Percentiles rank a stretch among this genome's conserved stretches.
Evolutionary conservation across 176 grass and related monocot species (phyloP).

Genomic region (Oryza punctata): DNA sequence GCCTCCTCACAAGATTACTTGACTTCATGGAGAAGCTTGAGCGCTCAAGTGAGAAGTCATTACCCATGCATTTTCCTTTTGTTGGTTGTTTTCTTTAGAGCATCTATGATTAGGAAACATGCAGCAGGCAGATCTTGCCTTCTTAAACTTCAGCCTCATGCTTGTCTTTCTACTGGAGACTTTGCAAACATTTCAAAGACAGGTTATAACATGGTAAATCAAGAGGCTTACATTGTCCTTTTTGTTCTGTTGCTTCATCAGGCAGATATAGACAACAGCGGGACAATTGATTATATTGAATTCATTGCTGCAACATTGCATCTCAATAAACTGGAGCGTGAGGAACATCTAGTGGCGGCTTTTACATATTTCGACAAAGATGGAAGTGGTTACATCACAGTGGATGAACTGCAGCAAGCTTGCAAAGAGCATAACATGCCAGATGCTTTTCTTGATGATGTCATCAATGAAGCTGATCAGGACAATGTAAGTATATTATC

Average conservation of each 20-base stretch:
- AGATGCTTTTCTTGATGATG: slow-evolving; percentile 94
- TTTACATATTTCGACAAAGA: slow-evolving; percentile 99
- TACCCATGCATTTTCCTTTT: slow-evolving; percentile 12
- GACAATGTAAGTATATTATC: slow-evolving; percentile 84
- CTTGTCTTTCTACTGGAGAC: slow-evolving; percentile 8
- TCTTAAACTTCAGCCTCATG: neutral
- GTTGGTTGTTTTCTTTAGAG: neutral
- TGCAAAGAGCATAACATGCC: slow-evolving; percentile 97
- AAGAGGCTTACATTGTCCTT: slow-evolving; percentile 23
- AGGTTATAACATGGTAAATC: slow-evolving; percentile 3
- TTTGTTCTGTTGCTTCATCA: slow-evolving; percentile 43
- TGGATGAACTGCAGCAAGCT: slow-evolving; percentile 96
- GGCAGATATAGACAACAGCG: slow-evolving; percentile 97
- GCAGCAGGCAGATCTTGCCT: slow-evolving; percentile 6
- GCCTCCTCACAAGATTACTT: neutral
- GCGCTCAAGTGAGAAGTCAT: neutral
- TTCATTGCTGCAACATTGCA: slow-evolving; percentile 99
- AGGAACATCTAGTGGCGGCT: slow-evolving; percentile 92
- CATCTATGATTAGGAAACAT: slow-evolving; percentile 13
- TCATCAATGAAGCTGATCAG: slow-evolving; percentile 94
- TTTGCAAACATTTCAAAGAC: slow-evolving; percentile 23
- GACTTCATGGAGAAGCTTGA: slow-evolving; percentile 6
- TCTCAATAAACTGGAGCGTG: slow-evolving; percentile 95
- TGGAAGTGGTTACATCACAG: slow-evolving; percentile 95
- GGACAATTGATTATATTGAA: slow-evolving; percentile 96